Evolutionary conservation across 345 rosid genomes (phyloP).

Genomic region (Citrus unshiu): DNA sequence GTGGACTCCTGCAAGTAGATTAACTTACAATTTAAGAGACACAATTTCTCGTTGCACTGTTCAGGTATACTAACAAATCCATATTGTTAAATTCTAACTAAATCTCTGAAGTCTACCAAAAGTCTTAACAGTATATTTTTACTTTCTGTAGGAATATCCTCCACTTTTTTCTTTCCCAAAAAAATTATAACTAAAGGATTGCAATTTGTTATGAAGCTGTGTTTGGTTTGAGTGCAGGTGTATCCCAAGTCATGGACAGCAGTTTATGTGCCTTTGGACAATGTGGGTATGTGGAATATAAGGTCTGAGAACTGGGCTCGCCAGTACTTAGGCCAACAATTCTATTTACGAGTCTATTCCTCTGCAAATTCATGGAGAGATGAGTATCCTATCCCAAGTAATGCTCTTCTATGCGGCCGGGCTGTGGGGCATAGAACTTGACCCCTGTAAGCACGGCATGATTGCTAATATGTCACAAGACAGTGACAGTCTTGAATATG

Average conservation of each 20-base stretch:
- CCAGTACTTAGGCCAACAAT: constrained; percentile 69
- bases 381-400: constrained; percentile 60
- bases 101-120: background rate
- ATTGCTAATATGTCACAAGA: constrained; percentile 7
- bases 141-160: background rate
- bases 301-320: constrained; percentile 72
- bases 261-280: constrained; percentile 64
- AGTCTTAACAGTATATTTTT: background rate
- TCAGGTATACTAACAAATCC: constrained; percentile 38
- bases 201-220: background rate
- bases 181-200: background rate
- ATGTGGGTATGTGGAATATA: constrained; percentile 78
- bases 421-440: constrained; percentile 37
- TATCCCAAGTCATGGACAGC: constrained; percentile 76
- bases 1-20: constrained; percentile 61
- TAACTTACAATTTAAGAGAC: constrained; percentile 54
- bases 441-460: constrained; percentile 11
- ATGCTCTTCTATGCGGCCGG: constrained; percentile 56
- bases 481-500: constrained; percentile 2
- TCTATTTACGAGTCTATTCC: constrained; percentile 55
- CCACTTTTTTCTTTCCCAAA: background rate
- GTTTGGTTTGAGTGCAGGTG: constrained; percentile 36
- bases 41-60: constrained; percentile 61
- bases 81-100: background rate
- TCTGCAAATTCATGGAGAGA: constrained; percentile 61